Evolutionary conservation across 2,329 filamentous ascomycete genomes (phyloP).

Genomic region (Colletotrichum orchidophilum): DNA sequence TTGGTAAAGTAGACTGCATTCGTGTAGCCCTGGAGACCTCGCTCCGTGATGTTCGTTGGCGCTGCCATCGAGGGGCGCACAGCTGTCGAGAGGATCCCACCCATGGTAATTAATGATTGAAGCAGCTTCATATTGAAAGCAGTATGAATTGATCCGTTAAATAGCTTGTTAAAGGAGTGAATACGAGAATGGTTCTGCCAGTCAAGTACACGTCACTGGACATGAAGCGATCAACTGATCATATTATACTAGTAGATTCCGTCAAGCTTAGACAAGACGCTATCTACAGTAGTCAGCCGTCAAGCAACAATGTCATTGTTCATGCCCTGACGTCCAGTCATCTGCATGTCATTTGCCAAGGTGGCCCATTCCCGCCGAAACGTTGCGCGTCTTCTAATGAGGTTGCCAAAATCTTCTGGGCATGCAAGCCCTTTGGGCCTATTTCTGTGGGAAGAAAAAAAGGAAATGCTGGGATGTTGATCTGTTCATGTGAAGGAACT

Average conservation of each 20-base stretch:
- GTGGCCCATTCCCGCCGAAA: background rate
- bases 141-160: background rate
- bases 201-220: background rate
- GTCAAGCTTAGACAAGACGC: background rate
- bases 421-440: too few relatives aligned
- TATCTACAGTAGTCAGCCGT: background rate
- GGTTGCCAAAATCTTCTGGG: background rate
- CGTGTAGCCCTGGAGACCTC: conserved; percentile 42
- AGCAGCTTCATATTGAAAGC: background rate
- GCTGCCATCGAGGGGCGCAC: background rate
- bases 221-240: conserved; percentile 22
- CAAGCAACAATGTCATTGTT: background rate
- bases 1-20: conserved; percentile 60
- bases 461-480: background rate
- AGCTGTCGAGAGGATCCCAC: background rate
- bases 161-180: conserved; percentile 2
- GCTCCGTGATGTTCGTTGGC: background rate
- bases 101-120: background rate
- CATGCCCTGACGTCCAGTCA: background rate
- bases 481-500: background rate
- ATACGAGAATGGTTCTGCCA: background rate
- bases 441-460: too few relatives aligned
- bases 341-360: background rate
- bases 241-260: conserved; percentile 21
- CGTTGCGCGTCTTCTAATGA: background rate